Conservation (phyloP, 306 rosid species). For the Quercus bicolor region DNA sequence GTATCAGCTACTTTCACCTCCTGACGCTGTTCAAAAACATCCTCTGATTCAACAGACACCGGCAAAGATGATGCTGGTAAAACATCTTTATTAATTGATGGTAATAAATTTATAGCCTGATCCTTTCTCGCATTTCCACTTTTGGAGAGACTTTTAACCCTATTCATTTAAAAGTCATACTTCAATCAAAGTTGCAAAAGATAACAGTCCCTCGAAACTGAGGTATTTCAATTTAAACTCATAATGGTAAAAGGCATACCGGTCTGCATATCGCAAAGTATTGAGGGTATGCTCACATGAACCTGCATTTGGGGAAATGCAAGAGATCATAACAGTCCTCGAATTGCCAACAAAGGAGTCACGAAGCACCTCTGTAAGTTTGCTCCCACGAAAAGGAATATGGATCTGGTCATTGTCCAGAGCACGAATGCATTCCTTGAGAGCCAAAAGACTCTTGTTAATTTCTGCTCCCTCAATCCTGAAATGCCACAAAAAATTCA, state of each 20-base stretch:
- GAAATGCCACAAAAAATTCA: slow-evolving; percentile 19
- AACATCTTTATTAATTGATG: slow-evolving; percentile 53
- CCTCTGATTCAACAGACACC: slow-evolving; percentile 47
- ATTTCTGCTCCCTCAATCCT: slow-evolving; percentile 99
- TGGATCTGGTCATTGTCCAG: slow-evolving; percentile 98
- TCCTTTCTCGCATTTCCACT: slow-evolving; percentile 88
- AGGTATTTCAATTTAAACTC: slow-evolving; percentile 17
- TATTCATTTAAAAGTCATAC: slow-evolving; percentile 33
- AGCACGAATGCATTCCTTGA: slow-evolving; percentile 97
- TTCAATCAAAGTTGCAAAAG: slow-evolving; percentile 21
- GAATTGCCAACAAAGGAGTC: slow-evolving; percentile 98
- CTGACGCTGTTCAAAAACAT: slow-evolving; percentile 54
- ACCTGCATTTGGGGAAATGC: slow-evolving; percentile 97
- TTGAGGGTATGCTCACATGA: slow-evolving; percentile 97
- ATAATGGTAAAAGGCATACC: slow-evolving; percentile 44
- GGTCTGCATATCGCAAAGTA: slow-evolving; percentile 95
- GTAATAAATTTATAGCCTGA: slow-evolving; percentile 50
- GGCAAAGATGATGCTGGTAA: slow-evolving; percentile 49
- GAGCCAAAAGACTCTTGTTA: slow-evolving; percentile 94
- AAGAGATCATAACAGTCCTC: slow-evolving; percentile 94
- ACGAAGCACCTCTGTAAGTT: slow-evolving; percentile 98
- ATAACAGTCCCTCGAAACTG: not conserved
- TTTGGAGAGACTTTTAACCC: slow-evolving; percentile 94
- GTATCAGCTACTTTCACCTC: slow-evolving; percentile 58
- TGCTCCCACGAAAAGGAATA: slow-evolving; percentile 97